phyloP scores from a whole-genome alignment of 768 basidiomycete species.

The Lentinula edodes region DNA sequence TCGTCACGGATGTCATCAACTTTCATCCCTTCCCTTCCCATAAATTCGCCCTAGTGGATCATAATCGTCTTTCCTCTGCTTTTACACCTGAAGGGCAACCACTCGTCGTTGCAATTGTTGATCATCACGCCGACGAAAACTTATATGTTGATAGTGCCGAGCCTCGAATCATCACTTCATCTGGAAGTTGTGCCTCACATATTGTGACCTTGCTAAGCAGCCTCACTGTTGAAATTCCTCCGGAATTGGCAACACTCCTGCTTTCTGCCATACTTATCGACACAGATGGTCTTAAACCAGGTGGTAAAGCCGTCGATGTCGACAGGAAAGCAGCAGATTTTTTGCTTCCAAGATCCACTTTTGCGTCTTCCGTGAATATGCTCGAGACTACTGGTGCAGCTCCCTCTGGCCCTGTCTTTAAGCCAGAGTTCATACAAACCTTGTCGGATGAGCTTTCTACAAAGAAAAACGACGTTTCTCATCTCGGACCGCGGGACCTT shows the following conservation, averaged over 20 bases:
- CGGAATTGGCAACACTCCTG: slow-evolving; percentile 72
- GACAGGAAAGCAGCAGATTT: slow-evolving; percentile 63
- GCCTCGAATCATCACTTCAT: slow-evolving; percentile 63
- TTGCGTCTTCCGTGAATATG: slow-evolving; percentile 23
- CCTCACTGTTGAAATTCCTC: slow-evolving; percentile 35
- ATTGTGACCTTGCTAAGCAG: slow-evolving; percentile 25
- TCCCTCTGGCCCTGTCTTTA: slow-evolving; percentile 25
- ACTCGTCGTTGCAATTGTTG: slow-evolving; percentile 71
- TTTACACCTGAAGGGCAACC: slow-evolving; percentile 35
- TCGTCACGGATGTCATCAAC: slow-evolving; percentile 57
- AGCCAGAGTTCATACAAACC: slow-evolving; percentile 37
- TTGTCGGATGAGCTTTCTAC: slow-evolving; percentile 42
- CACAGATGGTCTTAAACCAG: slow-evolving; percentile 70
- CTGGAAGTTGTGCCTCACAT: slow-evolving; percentile 78
- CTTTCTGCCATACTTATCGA: slow-evolving; percentile 82
- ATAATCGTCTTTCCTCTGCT: slow-evolving; percentile 59
- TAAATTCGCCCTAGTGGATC: slow-evolving; percentile 83
- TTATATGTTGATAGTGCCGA: slow-evolving; percentile 51
- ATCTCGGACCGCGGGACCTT: slow-evolving; percentile 68
- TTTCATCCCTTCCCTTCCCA: slow-evolving; percentile 44
- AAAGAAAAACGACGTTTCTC: slow-evolving; percentile 65
- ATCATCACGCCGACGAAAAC: slow-evolving; percentile 89
- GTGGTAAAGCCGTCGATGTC: slow-evolving; percentile 65
- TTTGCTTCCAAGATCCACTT: slow-evolving; percentile 56
- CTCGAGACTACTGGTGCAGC: slow-evolving; percentile 7